Percentiles rank a stretch among this genome's conserved stretches.
phyloP scores from a whole-genome alignment of 495 filamentous ascomycete species.

The Aspergillus campestris region DNA sequence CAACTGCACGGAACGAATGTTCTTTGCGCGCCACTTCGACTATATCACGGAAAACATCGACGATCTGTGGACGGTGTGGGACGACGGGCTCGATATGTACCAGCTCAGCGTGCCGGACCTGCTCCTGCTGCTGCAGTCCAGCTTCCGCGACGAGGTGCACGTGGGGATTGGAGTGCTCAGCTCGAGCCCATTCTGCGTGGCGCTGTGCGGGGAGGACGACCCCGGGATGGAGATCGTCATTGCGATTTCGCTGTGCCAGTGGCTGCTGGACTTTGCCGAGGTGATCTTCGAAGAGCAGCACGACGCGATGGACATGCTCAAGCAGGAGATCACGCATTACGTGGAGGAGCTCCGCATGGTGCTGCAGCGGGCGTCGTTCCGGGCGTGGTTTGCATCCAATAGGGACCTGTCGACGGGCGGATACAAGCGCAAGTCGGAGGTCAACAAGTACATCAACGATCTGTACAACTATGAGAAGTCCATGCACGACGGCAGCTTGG shows the following conservation, averaged over 20 bases:
- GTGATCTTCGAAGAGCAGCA: slow-evolving; percentile 11
- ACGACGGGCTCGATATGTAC: slow-evolving; percentile 19
- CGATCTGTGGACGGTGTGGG: slow-evolving; percentile 23
- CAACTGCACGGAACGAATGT: slow-evolving; percentile 12
- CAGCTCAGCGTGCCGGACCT: slow-evolving; percentile 11
- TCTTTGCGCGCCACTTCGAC: slow-evolving; percentile 24
- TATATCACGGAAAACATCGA: slow-evolving; percentile 15
- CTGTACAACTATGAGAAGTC: slow-evolving; percentile 18
- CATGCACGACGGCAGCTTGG: slow-evolving; percentile 10
- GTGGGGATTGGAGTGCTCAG: slow-evolving; percentile 14
- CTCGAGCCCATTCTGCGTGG: slow-evolving; percentile 6
- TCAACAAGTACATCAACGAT: slow-evolving; percentile 16
- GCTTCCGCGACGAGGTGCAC: slow-evolving; percentile 4
- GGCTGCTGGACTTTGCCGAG: slow-evolving; percentile 25
- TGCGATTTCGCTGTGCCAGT: slow-evolving; percentile 26
- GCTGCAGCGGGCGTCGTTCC: slow-evolving; percentile 20
- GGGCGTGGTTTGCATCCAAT: slow-evolving; percentile 22
- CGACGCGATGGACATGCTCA: slow-evolving; percentile 4
- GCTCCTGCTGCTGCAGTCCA: slow-evolving; percentile 6
- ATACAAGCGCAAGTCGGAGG: slow-evolving; percentile 6
- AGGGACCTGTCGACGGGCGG: slow-evolving; percentile 11
- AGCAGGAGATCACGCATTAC: slow-evolving; percentile 6
- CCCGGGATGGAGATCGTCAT: slow-evolving; percentile 31
- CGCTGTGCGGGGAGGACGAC: slow-evolving; percentile 9
- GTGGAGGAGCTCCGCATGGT: slow-evolving; percentile 20